Base-by-base conservation (phyloP, 306 rosid species). In the Trifolium fragiferum region DNA sequence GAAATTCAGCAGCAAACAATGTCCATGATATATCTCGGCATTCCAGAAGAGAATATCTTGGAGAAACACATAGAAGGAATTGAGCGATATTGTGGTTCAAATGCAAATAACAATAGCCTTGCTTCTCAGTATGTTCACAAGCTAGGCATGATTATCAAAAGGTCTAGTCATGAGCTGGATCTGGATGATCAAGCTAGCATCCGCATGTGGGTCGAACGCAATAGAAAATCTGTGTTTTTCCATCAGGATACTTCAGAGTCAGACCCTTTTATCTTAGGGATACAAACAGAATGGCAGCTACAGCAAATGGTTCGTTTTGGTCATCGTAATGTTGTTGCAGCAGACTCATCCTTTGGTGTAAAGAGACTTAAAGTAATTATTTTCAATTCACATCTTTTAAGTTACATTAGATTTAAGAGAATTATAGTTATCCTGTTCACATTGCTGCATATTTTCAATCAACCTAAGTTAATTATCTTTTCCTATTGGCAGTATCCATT, bases 271-370 rank as follows among this genome's bases (percentile, higher is more conserved):
- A 84, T 94, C 87, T 80, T 90, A 80, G 98, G 98, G 38, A 87
- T 94, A 84, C 98, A 94, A 81, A 91, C 97, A n/a, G 96, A 91
- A 74, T 94, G 98, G 98, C 98, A 94, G 82, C 81, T 91, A 69
- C 97, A 94, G 60, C 96, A 94, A 75, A 90, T 94, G 96, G 81
- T 91, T 61, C 93, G 96, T 32, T 94, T 94, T 83, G 96, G 98
- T 75, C 97, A 94, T 78, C 86, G 83, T 35, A 88, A 86, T 83
- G 87, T 91, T 65, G 84, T 94, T 76, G 98, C 97, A 40, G 83
- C 83, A 32, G 98, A 91, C 84, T 91, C 97, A 62, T 88, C 97
- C 9, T 94, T 91, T 76, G 97, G 97, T 41, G 90, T 91, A 18
- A 91, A 88, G 85, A 88, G 96, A 76, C 96, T 94, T 13, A 91